These are phyloP conservation scores for Discostella pseudostelligera DNA, from an alignment of 108 stramenopile species.

Conservation along the genomic window DNA sequence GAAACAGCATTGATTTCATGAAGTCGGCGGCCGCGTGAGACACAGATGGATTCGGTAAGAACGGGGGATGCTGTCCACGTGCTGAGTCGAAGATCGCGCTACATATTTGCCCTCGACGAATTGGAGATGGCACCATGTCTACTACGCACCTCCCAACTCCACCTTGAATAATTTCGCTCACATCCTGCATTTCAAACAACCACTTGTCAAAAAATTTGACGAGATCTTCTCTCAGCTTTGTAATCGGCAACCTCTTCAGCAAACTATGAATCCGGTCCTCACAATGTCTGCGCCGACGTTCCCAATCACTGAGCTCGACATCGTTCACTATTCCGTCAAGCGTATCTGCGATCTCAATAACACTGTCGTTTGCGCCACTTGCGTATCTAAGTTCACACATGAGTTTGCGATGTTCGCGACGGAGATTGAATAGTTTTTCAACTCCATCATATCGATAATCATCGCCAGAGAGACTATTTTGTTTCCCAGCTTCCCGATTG, in stretches of 20 bases:
- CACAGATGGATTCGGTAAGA: conserved; percentile 29
- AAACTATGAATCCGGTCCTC: conserved; percentile 33
- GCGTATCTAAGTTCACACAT: conserved; percentile 7
- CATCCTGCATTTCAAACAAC: conserved; percentile 34
- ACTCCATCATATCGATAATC: conserved; percentile 51
- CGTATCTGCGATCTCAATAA: conserved; percentile 10
- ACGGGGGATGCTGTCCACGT: conserved; percentile 40
- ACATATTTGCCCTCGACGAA: conserved; percentile 4
- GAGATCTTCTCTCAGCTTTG: conserved; percentile 56
- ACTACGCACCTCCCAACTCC: conserved; percentile 60
- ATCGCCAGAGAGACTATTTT: background rate
- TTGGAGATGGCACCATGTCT: conserved; percentile 59
- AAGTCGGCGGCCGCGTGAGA: conserved; percentile 41
- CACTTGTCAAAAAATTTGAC: conserved; percentile 57
- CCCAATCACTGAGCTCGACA: conserved; percentile 17
- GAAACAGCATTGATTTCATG: conserved; percentile 27
- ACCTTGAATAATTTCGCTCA: conserved; percentile 43
- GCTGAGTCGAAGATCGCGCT: background rate
- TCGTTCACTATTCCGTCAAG: conserved; percentile 12
- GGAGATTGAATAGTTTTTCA: conserved; percentile 49
- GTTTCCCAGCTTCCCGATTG: background rate
- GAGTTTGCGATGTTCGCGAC: conserved; percentile 43
- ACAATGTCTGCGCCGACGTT: background rate
- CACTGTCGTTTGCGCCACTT: conserved; percentile 18
- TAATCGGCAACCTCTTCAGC: conserved; percentile 52